Conservation (phyloP, 2,329 filamentous ascomycete species). For the Tympanopsis confertula region DNA sequence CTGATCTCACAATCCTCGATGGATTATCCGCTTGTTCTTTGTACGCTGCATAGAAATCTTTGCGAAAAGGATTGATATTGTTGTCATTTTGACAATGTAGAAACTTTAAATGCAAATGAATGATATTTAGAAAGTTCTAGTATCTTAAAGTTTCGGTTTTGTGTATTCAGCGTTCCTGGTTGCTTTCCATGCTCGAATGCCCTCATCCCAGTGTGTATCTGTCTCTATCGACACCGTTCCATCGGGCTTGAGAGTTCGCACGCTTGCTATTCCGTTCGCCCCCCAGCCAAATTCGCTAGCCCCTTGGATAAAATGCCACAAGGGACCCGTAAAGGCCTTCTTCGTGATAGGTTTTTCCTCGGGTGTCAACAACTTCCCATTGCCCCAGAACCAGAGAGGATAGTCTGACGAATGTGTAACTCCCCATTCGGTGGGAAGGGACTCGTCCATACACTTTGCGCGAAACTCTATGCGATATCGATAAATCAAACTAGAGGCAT, state of each 20-base stretch:
- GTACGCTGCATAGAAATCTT: too few species aligned
- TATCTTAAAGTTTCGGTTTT: too few species aligned
- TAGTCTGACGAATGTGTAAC: constrained; percentile 42
- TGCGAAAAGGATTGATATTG: too few species aligned
- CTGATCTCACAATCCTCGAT: too few species aligned
- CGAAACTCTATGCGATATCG: constrained; percentile 43
- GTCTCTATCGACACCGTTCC: constrained; percentile 30
- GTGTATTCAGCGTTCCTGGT: too few species aligned
- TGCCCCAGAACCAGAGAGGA: constrained; percentile 43
- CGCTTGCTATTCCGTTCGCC: constrained; percentile 15
- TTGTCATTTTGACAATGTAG: too few species aligned
- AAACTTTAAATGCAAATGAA: too few species aligned
- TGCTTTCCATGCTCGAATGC: constrained; percentile 32
- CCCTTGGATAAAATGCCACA: not conserved
- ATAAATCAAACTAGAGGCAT: constrained; percentile 29
- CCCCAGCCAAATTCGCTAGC: not conserved
- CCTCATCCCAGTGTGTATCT: constrained; percentile 32
- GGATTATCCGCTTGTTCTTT: too few species aligned
- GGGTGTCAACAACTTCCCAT: constrained; percentile 23
- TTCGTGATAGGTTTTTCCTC: constrained; percentile 24
- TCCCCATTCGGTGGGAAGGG: constrained; percentile 31
- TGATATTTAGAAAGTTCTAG: too few species aligned
- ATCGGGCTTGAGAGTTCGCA: constrained; percentile 30
- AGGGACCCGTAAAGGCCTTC: not conserved
- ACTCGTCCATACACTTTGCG: constrained; percentile 27